Conservation (phyloP, 345 rosid species). For the Bruguiera parviflora region DNA sequence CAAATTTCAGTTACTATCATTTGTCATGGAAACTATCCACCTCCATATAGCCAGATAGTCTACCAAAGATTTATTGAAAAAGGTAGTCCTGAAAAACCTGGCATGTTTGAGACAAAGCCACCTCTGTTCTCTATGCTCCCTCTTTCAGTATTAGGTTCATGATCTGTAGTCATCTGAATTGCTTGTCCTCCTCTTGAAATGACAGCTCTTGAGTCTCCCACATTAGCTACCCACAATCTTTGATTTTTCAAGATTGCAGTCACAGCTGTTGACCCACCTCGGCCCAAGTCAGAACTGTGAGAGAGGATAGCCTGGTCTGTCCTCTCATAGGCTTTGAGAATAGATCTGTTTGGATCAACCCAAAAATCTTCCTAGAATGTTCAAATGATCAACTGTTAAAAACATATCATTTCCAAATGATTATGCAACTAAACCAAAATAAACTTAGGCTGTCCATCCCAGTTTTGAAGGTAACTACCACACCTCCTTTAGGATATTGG, state of each 20-base stretch:
- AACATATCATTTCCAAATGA: background rate
- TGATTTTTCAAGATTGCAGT: conserved; percentile 58
- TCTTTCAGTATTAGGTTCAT: conserved; percentile 68
- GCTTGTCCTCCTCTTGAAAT: conserved; percentile 56
- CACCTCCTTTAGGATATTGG: conserved; percentile 66
- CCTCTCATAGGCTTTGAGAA: conserved; percentile 59
- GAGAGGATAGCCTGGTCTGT: conserved; percentile 66
- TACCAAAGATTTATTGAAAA: too few species aligned
- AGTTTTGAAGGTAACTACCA: conserved; percentile 14
- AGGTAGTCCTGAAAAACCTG: conserved; percentile 36
- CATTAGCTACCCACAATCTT: conserved; percentile 59
- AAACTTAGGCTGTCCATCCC: conserved; percentile 8
- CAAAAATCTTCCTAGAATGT: conserved; percentile 56
- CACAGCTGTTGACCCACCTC: conserved; percentile 80
- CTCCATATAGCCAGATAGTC: background rate
- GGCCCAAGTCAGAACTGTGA: conserved; percentile 52
- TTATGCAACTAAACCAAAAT: background rate
- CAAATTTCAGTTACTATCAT: background rate
- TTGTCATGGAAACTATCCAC: background rate
- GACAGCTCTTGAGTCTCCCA: conserved; percentile 69
- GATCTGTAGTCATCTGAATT: conserved; percentile 53
- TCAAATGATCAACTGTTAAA: conserved; percentile 12
- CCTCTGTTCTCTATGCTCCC: conserved; percentile 62
- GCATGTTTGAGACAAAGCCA: conserved; percentile 76
- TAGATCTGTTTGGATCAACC: conserved; percentile 54